Conservation (phyloP, 108 stramenopile genomes). For the Discostella stelligeroides region DNA sequence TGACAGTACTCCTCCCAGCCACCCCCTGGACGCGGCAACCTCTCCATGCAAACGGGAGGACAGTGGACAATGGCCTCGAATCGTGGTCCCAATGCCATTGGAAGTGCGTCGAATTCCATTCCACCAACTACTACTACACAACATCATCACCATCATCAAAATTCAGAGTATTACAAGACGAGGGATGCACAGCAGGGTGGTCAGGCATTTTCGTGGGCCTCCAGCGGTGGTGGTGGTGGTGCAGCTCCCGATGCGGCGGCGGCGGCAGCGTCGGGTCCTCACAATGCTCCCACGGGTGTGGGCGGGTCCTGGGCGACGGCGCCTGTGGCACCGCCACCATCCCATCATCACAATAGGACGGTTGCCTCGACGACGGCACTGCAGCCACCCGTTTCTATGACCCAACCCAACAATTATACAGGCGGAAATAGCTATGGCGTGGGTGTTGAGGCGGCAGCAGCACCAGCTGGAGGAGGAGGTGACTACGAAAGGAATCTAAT, state of each 20-base stretch:
- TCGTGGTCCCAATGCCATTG: slow-evolving; percentile 76
- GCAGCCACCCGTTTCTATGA: slow-evolving; percentile 22
- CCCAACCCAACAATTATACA: slow-evolving; percentile 3
- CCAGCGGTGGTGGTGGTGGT: slow-evolving; percentile 65
- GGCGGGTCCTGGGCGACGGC: slow-evolving; percentile 50
- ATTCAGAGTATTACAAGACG: slow-evolving; percentile 76
- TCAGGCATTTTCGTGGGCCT: slow-evolving; percentile 61
- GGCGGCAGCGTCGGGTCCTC: slow-evolving; percentile 3
- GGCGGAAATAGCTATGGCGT: slow-evolving; percentile 9
- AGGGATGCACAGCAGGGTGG: slow-evolving; percentile 46
- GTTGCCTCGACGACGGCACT: slow-evolving; percentile 36
- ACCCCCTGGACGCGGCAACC: slow-evolving; percentile 75
- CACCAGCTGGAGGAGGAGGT: slow-evolving; percentile 65
- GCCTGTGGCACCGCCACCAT: slow-evolving; percentile 21
- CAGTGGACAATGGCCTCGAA: slow-evolving; percentile 93
- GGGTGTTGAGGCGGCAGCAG: slow-evolving; percentile 8
- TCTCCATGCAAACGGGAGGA: slow-evolving; percentile 74
- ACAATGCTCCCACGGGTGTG: slow-evolving; percentile 24
- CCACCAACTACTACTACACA: no score
- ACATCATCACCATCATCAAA: slow-evolving; percentile 31
- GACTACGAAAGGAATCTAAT: slow-evolving; percentile 91
- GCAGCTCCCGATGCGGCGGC: slow-evolving; percentile 40
- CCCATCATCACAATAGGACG: slow-evolving; percentile 20
- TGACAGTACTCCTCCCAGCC: slow-evolving; percentile 43
- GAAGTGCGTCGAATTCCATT: slow-evolving; percentile 20